These are phyloP conservation scores for Dispira simplex DNA, from an alignment of 192 early-diverging fungal species.

Conservation along the genomic window DNA sequence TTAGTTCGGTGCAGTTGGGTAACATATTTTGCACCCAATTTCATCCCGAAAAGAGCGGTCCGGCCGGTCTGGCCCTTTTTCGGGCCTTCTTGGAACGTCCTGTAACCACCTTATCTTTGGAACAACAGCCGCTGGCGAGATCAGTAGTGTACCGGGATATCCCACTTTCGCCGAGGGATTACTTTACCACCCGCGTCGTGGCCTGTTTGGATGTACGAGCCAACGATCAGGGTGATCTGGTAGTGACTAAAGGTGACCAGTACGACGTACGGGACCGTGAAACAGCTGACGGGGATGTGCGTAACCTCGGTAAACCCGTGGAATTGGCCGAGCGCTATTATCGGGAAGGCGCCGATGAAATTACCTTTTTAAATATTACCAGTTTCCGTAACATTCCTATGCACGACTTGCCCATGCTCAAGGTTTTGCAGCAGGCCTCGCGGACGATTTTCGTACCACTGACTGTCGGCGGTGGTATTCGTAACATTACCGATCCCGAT, in stretches of 20 bases:
- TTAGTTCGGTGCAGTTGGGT: conserved; percentile 61
- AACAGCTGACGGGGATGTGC: conserved; percentile 40
- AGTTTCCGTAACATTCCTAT: conserved; percentile 89
- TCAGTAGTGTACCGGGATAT: conserved; percentile 13
- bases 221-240: conserved; percentile 93
- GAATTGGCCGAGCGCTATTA: conserved; percentile 85
- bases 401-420: conserved; percentile 86
- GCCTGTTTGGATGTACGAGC: conserved; percentile 94
- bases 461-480: conserved; percentile 97
- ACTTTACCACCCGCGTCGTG: conserved; percentile 79
- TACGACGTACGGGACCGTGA: conserved; percentile 87
- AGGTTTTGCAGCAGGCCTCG: conserved; percentile 74
- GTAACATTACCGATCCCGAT: conserved; percentile 78
- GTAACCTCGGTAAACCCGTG: conserved; percentile 96
- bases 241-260: conserved; percentile 99
- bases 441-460: conserved; percentile 96
- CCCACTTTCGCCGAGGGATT: conserved; percentile 23
- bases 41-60: conserved; percentile 97
- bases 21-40: conserved; percentile 98
- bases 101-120: conserved; percentile 6
- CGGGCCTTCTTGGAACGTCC: conserved; percentile 49
- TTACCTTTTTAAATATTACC: conserved; percentile 98
- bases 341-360: conserved; percentile 93
- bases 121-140: neutral
- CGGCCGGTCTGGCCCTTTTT: conserved; percentile 69